phyloP scores from a whole-genome alignment of 1,139 yeast genomes.

The Magnusiomyces magnusii region DNA sequence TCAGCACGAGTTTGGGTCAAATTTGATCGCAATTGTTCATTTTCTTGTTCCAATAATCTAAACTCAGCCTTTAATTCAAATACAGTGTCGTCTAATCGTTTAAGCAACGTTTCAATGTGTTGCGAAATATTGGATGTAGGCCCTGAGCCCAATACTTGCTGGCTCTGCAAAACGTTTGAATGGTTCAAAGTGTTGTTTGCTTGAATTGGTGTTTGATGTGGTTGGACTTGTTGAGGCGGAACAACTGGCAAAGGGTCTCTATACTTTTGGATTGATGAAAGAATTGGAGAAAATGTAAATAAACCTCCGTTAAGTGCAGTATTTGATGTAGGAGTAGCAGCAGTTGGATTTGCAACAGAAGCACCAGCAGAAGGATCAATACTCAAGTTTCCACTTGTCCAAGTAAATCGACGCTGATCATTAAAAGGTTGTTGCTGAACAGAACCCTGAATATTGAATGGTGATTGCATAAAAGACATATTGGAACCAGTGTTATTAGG shows the following conservation, averaged over 20 bases:
- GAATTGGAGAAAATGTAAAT: neutral
- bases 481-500: neutral
- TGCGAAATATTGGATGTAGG: neutral
- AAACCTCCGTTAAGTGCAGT: neutral
- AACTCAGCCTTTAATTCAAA: conserved; percentile 9
- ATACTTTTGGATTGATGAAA: neutral
- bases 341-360: neutral
- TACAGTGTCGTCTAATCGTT: conserved; percentile 8
- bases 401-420: conserved; percentile 5
- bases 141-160: neutral
- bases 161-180: neutral
- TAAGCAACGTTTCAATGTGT: neutral
- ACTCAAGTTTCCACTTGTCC: neutral
- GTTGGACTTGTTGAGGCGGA: neutral
- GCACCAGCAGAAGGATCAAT: neutral
- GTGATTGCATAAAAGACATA: neutral
- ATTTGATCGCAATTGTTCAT: conserved; percentile 1
- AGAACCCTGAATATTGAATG: neutral
- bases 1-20: neutral
- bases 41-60: conserved; percentile 6
- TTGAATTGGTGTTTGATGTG: conserved; percentile 1
- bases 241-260: neutral
- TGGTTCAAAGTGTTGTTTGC: neutral
- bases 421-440: neutral
- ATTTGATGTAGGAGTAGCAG: neutral